Conservation (phyloP, 2,329 filamentous ascomycete genomes). For the Didymella pinodella region DNA sequence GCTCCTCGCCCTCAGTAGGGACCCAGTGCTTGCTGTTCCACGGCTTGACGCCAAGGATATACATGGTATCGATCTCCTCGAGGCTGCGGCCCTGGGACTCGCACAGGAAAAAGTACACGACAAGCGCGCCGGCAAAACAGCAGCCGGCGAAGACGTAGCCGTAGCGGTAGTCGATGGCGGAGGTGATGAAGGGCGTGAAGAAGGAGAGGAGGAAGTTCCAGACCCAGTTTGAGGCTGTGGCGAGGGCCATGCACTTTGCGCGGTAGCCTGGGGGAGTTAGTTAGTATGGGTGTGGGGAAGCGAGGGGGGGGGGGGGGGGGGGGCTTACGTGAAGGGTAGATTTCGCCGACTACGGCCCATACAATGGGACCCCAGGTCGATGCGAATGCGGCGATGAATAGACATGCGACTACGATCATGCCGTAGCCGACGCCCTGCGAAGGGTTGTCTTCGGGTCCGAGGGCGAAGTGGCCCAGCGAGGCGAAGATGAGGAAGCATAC, state of each 20-base stretch:
- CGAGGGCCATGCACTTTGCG: slow-evolving; percentile 55
- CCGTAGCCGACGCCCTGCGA: slow-evolving; percentile 62
- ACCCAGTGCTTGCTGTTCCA: slow-evolving; percentile 55
- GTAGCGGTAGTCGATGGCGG: slow-evolving; percentile 74
- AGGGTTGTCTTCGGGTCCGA: slow-evolving; percentile 45
- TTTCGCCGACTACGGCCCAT: slow-evolving; percentile 73
- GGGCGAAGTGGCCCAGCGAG: slow-evolving; percentile 56
- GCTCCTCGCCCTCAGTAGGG: slow-evolving; percentile 44
- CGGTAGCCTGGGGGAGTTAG: slow-evolving; percentile 47
- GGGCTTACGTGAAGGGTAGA: slow-evolving; percentile 63
- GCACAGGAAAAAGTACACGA: slow-evolving; percentile 81
- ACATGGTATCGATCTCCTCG: slow-evolving; percentile 80
- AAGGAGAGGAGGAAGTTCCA: slow-evolving; percentile 63
- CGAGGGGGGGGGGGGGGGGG: not conserved
- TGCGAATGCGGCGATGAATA: slow-evolving; percentile 72
- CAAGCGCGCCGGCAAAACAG: slow-evolving; percentile 67
- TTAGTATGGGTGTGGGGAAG: not conserved
- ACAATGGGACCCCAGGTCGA: slow-evolving; percentile 75
- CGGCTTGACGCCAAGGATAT: slow-evolving; percentile 65
- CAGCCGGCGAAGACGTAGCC: slow-evolving; percentile 80
- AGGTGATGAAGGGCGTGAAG: slow-evolving; percentile 81
- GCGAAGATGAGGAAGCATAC: slow-evolving; percentile 66
- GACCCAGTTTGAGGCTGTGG: slow-evolving; percentile 56
- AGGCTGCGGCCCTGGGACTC: slow-evolving; percentile 76
- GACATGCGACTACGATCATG: slow-evolving; percentile 73